Percentiles rank a stretch among this genome's conserved stretches.
Evolutionary conservation across 805 yeast species (phyloP).

Genomic region (Barnettozyma sp.): DNA sequence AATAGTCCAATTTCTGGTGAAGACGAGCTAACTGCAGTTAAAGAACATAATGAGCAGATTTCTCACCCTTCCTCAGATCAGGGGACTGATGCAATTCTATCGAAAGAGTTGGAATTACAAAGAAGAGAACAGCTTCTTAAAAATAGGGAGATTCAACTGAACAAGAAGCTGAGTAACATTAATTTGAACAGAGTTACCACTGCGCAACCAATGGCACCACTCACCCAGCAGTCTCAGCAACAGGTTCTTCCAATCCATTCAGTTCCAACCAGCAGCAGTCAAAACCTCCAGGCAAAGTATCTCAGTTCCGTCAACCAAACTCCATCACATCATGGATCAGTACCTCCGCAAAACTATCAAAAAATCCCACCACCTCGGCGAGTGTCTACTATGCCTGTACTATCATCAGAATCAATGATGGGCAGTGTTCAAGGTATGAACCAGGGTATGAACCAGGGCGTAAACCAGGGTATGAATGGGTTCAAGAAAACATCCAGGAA

Average conservation of each 20-base stretch:
- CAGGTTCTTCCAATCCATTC: constrained; percentile 4
- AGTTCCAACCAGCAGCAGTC: no score
- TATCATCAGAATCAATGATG: constrained; percentile 12
- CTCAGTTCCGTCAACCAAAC: no score
- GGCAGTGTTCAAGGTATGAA: constrained; percentile 12
- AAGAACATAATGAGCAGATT: no score
- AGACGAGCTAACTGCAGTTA: no score
- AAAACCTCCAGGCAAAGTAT: constrained; percentile 11
- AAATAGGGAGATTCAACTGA: constrained; percentile 23
- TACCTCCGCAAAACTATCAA: no score
- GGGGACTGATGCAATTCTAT: no score
- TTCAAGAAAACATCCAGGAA: constrained; percentile 38
- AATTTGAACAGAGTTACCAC: constrained; percentile 9
- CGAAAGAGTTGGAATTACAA: constrained; percentile 24
- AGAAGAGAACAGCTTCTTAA: constrained; percentile 21
- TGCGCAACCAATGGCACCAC: constrained; percentile 10
- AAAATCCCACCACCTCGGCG: constrained; percentile 24
- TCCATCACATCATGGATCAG: no score
- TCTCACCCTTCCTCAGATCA: constrained; percentile 4
- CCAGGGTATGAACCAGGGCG: no score
- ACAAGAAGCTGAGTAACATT: constrained; percentile 17
- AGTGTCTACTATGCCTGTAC: constrained; percentile 20
- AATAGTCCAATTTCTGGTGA: no score
- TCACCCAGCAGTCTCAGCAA: constrained; percentile 4
- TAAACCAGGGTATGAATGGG: no score